Evolutionary conservation across 2,329 filamentous ascomycete genomes (phyloP), one percentile per base, ranked within the genome.

Genomic region (Thielaviopsis populi): DNA sequence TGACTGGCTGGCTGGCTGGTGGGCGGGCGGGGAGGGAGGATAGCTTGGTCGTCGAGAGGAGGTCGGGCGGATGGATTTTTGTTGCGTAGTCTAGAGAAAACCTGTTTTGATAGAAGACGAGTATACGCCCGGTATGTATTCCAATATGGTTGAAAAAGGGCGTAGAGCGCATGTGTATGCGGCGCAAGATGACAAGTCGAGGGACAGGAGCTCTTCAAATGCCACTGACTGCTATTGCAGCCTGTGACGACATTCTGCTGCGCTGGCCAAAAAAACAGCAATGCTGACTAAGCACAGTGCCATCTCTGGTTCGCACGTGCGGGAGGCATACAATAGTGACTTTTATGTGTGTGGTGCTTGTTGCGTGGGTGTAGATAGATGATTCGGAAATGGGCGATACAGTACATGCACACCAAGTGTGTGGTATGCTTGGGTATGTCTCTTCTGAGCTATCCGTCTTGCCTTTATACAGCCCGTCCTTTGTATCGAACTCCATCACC

Each of bases 181-280:
- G 50, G 22, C 50, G 50, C 50, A 54, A 33, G 50, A 3, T 30
- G 27, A n/a, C 30, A n/a, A 30, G 24, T 33, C 3, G 22, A 54
- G 24, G 22, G 13, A 30, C 27, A n/a, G n/a, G 30, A 54, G 4
- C 24, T 53, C 48, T 24, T 19, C 8, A 24, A 27, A 24, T 53
- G 48, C 7, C 48, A 53, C 19, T 2, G 48, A n/a, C n/a, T n/a
- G n/a, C n/a, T 19, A 46, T 15, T 22, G 24, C 8, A n/a, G 24
- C 40, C 13, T 62, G 46, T 61, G 63, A 65, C 63, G 63, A 65
- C 63, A 65, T 65, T 48, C 24, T n/a, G 53, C 53, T 62, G 53
- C 60, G 59, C 27, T 61, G 37, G 63, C 63, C 54, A 63, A 46
- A 43, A 43, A 30, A 40, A 22, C 24, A 22, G 10, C 10, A n/a